These are phyloP conservation scores for Acacia confusa DNA, from an alignment of 306 rosid genomes.

Conservation along the genomic window DNA sequence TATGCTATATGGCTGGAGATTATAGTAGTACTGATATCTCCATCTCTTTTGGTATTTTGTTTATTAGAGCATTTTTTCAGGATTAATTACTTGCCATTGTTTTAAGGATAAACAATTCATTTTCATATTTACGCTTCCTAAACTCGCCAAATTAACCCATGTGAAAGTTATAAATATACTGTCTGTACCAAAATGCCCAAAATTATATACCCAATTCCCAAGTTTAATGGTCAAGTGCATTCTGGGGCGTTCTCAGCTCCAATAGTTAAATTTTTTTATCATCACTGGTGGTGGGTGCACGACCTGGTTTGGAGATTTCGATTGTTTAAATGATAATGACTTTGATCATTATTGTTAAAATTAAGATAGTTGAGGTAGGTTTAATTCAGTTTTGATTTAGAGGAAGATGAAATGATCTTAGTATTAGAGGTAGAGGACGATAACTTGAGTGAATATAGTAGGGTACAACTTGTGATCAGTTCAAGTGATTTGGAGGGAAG, in stretches of 20 bases:
- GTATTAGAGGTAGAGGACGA: too few relatives aligned
- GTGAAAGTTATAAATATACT: constrained; percentile 8
- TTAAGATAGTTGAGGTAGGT: background rate
- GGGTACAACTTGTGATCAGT: too few relatives aligned
- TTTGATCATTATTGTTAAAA: too few relatives aligned
- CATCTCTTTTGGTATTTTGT: too few relatives aligned
- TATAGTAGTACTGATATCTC: too few relatives aligned
- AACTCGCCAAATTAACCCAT: constrained; percentile 31
- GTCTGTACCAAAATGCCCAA: constrained; percentile 32
- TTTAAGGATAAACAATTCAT: constrained; percentile 49
- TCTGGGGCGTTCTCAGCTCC: background rate
- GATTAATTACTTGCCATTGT: too few relatives aligned
- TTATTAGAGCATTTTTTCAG: too few relatives aligned
- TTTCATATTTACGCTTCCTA: constrained; percentile 35
- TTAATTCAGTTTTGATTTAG: background rate
- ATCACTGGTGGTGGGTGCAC: background rate
- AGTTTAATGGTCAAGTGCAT: constrained; percentile 12
- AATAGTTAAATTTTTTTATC: background rate
- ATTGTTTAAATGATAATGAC: background rate
- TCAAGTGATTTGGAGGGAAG: too few relatives aligned
- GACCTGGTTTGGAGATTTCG: background rate
- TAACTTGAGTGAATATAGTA: too few relatives aligned
- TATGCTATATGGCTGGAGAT: too few relatives aligned
- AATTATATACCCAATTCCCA: constrained; percentile 7
- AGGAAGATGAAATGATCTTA: too few relatives aligned